These are phyloP conservation scores for Dactylella cylindrospora DNA, from an alignment of 2,329 filamentous ascomycete genomes.

Conservation along the genomic window DNA sequence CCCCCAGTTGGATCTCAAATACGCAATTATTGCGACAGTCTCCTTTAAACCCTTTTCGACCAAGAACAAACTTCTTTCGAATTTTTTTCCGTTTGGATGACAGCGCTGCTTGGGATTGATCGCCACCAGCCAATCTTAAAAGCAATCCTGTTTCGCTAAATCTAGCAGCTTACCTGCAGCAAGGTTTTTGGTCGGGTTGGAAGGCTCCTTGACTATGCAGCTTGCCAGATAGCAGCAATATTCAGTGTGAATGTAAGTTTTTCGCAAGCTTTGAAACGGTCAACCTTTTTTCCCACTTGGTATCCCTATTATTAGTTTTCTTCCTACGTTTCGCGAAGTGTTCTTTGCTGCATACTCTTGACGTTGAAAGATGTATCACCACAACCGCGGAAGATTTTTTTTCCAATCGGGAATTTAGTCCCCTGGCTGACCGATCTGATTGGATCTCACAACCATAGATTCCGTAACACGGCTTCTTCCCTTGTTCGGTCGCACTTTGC, in stretches of 20 bases:
- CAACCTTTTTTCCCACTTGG: neutral
- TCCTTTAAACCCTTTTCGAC: neutral
- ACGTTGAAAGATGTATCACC: too few species aligned
- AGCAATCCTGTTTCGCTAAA: conserved; percentile 6
- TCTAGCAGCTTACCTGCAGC: conserved; percentile 25
- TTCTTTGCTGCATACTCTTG: too few species aligned
- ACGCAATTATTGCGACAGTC: conserved; percentile 1
- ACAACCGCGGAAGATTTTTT: too few species aligned
- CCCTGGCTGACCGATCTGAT: neutral
- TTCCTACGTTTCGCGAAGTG: too few species aligned
- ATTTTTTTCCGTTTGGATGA: neutral
- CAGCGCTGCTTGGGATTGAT: neutral
- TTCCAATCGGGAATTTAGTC: neutral
- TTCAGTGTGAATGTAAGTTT: conserved; percentile 17
- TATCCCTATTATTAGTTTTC: neutral
- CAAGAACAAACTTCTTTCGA: neutral
- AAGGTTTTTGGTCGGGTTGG: conserved; percentile 1
- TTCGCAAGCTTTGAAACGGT: too few species aligned
- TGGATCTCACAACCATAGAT: neutral
- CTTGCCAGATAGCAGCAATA: conserved; percentile 8
- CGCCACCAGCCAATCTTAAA: conserved; percentile 20
- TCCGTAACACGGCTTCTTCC: conserved; percentile 9
- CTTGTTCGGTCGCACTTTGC: conserved; percentile 16
- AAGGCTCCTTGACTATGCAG: conserved; percentile 1
- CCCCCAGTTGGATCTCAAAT: too few species aligned